phyloP scores from a whole-genome alignment of 495 filamentous ascomycete species.

The Neurospora intermedia region DNA sequence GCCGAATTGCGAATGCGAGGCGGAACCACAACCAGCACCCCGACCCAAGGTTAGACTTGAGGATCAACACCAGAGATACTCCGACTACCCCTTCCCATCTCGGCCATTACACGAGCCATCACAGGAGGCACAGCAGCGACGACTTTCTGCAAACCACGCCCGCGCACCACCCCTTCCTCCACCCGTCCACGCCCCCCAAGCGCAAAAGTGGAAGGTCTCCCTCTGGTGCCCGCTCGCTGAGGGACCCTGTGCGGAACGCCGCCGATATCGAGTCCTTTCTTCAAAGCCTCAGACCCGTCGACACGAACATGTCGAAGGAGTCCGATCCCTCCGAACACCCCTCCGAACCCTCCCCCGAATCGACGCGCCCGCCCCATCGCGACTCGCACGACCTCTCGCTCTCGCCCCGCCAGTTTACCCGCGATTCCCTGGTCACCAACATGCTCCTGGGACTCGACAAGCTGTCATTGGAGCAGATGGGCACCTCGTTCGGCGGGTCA shows the following conservation, averaged over 20 bases:
- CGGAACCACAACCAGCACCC: neutral
- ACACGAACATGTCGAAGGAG: slow-evolving; percentile 21
- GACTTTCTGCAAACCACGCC: neutral
- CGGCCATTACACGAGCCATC: neutral
- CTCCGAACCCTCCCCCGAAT: slow-evolving; percentile 14
- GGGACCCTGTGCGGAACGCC: slow-evolving; percentile 12
- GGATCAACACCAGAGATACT: neutral
- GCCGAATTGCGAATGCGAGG: neutral
- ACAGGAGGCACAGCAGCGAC: neutral
- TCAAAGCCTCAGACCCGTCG: slow-evolving; percentile 21
- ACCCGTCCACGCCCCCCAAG: neutral
- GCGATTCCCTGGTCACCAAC: slow-evolving; percentile 84
- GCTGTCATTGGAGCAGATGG: slow-evolving; percentile 47
- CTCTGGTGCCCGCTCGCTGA: slow-evolving; percentile 15
- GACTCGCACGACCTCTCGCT: slow-evolving; percentile 87
- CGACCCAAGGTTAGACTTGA: neutral
- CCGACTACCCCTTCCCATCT: neutral
- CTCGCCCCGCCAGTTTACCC: slow-evolving; percentile 58
- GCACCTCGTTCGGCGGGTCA: slow-evolving; percentile 12
- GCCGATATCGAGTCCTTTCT: slow-evolving; percentile 27
- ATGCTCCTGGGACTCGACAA: slow-evolving; percentile 86
- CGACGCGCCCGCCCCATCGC: slow-evolving; percentile 25
- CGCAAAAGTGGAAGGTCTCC: neutral
- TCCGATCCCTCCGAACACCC: slow-evolving; percentile 8
- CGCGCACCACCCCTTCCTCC: neutral